These are phyloP conservation scores for Aegilops umbellulata DNA, from an alignment of 176 grass and related monocot genomes.

Conservation along the genomic window DNA sequence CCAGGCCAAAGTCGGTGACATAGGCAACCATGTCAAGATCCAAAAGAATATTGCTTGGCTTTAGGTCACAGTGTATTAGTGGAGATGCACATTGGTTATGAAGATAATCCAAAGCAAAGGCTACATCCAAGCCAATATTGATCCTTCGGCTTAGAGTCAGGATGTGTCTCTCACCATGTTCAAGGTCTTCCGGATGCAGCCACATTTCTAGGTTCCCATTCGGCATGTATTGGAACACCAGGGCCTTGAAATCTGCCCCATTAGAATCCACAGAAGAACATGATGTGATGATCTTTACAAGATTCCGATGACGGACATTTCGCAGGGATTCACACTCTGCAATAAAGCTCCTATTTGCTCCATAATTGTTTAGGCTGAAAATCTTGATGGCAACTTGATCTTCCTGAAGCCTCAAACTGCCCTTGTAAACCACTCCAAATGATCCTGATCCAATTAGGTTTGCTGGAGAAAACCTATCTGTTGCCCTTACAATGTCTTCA, in stretches of 20 bases:
- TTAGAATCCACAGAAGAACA: slow-evolving; percentile 45
- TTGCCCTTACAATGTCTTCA: slow-evolving; percentile 23
- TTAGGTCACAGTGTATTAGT: too few relatives aligned
- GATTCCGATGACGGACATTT: slow-evolving; percentile 45
- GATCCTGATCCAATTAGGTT: slow-evolving; percentile 52
- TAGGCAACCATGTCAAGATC: too few relatives aligned
- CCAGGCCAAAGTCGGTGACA: too few relatives aligned
- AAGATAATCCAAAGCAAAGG: too few relatives aligned
- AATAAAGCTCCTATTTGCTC: slow-evolving; percentile 39
- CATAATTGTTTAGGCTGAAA: slow-evolving; percentile 22
- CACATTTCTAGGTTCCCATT: slow-evolving; percentile 52
- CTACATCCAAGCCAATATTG: neutral
- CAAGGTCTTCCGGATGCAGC: neutral
- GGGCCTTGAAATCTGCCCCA: slow-evolving; percentile 54
- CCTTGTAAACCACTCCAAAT: slow-evolving; percentile 55
- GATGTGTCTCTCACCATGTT: neutral
- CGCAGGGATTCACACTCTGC: slow-evolving; percentile 50
- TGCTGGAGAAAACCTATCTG: slow-evolving; percentile 21
- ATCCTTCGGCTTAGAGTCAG: too few relatives aligned
- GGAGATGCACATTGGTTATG: too few relatives aligned
- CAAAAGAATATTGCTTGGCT: too few relatives aligned
- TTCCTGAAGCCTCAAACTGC: neutral
- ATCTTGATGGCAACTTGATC: slow-evolving; percentile 52
- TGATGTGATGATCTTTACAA: slow-evolving; percentile 47
- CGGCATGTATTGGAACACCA: slow-evolving; percentile 41